Percentiles rank a stretch among this genome's conserved stretches.
phyloP scores from a whole-genome alignment of 306 rosid species.

The Hippophae gyantsensis region DNA sequence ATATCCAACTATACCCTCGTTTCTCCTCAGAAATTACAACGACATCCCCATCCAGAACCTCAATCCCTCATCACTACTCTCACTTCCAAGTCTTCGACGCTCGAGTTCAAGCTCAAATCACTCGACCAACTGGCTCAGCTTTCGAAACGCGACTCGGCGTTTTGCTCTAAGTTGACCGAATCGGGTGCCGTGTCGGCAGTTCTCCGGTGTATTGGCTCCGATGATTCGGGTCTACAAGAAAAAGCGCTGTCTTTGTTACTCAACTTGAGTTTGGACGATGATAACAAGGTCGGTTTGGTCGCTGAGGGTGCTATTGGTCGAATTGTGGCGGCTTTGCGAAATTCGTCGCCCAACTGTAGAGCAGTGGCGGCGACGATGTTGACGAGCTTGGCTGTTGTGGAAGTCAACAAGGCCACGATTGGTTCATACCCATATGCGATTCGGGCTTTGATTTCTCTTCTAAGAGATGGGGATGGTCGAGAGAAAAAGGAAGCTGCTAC shows the following conservation, averaged over 20 bases:
- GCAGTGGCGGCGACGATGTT: constrained; percentile 76
- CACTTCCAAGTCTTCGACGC: constrained; percentile 30
- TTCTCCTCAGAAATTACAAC: constrained; percentile 18
- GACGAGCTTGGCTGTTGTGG: constrained; percentile 72
- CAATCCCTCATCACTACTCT: constrained; percentile 54
- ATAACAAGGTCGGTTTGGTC: constrained; percentile 72
- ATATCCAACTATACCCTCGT: constrained; percentile 49
- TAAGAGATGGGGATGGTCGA: constrained; percentile 44
- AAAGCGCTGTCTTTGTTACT: constrained; percentile 55
- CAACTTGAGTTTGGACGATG: constrained; percentile 62
- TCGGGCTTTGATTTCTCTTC: constrained; percentile 41
- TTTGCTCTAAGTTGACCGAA: constrained; percentile 56
- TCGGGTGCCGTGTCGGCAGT: constrained; percentile 55
- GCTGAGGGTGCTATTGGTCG: constrained; percentile 64
- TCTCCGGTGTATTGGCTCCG: constrained; percentile 44
- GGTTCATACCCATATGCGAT: constrained; percentile 57
- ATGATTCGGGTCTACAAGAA: constrained; percentile 36
- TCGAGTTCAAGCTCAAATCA: constrained; percentile 35
- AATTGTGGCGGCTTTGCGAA: constrained; percentile 37
- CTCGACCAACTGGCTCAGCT: constrained; percentile 48
- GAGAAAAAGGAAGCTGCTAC: constrained; percentile 81
- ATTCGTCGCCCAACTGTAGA: constrained; percentile 43
- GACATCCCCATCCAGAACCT: constrained; percentile 29
- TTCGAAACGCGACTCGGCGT: constrained; percentile 50
- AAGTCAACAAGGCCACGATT: constrained; percentile 69